Evolutionary conservation across 352 stramenopile species (phyloP).

Genomic region (Phytophthora agathidicida): DNA sequence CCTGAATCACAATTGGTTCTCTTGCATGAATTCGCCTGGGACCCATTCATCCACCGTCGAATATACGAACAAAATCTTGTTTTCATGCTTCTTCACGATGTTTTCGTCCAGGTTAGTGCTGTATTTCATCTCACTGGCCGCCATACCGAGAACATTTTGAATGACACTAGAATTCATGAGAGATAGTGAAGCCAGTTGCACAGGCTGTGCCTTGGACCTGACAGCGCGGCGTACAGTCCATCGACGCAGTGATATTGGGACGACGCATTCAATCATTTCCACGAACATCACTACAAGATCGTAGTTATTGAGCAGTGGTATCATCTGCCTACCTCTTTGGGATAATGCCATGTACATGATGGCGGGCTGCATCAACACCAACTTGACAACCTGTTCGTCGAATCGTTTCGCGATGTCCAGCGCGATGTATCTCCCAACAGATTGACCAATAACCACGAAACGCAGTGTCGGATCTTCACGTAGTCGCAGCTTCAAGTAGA

Average conservation of each 20-base stretch:
- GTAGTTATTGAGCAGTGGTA: not conserved
- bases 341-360: conserved; percentile 4
- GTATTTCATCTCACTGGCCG: not conserved
- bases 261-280: not conserved
- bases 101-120: not conserved
- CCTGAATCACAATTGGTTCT: not conserved
- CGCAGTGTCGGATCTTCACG: conserved; percentile 4
- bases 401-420: not conserved
- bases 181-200: not conserved
- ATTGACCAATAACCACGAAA: conserved; percentile 1
- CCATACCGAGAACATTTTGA: not conserved
- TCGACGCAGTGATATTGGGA: conserved; percentile 1
- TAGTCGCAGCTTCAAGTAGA: conserved; percentile 6
- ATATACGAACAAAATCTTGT: conserved; percentile 2
- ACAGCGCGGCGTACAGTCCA: not conserved
- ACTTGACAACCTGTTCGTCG: not conserved
- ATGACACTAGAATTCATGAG: conserved; percentile 1
- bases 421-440: conserved; percentile 3
- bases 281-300: conserved; percentile 7
- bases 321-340: not conserved
- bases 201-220: not conserved
- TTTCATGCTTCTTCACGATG: not conserved
- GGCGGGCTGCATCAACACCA: not conserved
- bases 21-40: conserved; percentile 5
- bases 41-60: conserved; percentile 6